phyloP scores from a whole-genome alignment of 192 early-diverging fungal species.

The Gonapodya prolifera region DNA sequence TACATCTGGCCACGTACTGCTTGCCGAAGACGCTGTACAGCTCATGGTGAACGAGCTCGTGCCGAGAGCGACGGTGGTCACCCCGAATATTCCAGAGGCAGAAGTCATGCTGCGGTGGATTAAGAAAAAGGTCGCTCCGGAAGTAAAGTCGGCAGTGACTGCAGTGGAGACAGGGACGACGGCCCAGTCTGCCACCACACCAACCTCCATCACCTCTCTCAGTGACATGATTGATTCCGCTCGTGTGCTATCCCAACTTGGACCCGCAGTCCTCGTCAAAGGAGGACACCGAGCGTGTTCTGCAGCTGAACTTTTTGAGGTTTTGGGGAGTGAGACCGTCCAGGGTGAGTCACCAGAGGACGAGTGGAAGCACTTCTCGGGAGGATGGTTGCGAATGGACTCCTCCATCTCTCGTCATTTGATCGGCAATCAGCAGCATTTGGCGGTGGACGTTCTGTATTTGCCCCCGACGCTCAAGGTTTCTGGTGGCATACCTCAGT shows the following conservation, averaged over 20 bases:
- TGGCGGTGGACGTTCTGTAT: constrained; percentile 54
- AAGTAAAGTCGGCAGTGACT: background rate
- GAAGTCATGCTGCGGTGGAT: constrained; percentile 33
- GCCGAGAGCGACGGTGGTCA: constrained; percentile 57
- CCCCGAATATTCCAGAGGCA: constrained; percentile 77
- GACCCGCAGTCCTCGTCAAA: constrained; percentile 56
- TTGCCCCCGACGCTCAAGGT: background rate
- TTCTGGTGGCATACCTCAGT: background rate
- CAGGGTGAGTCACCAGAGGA: background rate
- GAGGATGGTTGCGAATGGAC: background rate
- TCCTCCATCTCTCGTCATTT: background rate
- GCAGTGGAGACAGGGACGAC: too few species aligned
- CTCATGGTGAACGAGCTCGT: constrained; percentile 39
- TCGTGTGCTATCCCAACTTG: constrained; percentile 31
- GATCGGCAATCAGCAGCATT: constrained; percentile 7
- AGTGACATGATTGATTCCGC: constrained; percentile 52
- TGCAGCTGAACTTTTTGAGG: background rate
- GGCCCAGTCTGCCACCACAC: background rate
- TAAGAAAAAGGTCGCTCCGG: background rate
- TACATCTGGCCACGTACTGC: constrained; percentile 50
- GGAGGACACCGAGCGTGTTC: constrained; percentile 63
- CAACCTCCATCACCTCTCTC: constrained; percentile 31
- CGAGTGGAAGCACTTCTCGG: constrained; percentile 10
- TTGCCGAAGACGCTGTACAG: constrained; percentile 45
- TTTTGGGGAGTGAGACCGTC: background rate